These are phyloP conservation scores for Monosporascus sp. DNA, from an alignment of 2,329 filamentous ascomycete genomes.

Conservation along the genomic window DNA sequence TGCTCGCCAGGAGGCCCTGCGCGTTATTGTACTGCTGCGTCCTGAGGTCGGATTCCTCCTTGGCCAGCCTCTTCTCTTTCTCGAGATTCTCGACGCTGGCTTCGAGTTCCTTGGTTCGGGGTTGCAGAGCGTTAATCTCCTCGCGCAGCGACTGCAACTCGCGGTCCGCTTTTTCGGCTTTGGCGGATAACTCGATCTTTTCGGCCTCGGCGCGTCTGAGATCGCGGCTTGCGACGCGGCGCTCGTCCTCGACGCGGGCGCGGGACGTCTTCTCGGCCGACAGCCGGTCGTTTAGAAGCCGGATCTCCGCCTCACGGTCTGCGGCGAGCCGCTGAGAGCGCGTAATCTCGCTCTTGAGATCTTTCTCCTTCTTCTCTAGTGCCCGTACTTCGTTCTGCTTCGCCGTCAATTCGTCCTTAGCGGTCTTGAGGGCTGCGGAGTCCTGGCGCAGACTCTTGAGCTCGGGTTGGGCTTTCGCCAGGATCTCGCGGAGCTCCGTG, in stretches of 20 bases:
- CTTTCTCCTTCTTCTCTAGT: conserved; percentile 78
- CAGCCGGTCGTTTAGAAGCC: conserved; percentile 71
- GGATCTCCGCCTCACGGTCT: conserved; percentile 75
- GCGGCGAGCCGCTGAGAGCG: conserved; percentile 63
- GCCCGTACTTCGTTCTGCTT: conserved; percentile 59
- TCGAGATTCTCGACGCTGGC: conserved; percentile 64
- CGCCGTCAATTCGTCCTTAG: conserved; percentile 66
- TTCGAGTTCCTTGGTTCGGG: conserved; percentile 62
- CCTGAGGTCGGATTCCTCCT: conserved; percentile 80
- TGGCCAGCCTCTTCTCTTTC: conserved; percentile 60
- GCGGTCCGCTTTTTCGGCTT: conserved; percentile 62
- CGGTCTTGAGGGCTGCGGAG: conserved; percentile 64
- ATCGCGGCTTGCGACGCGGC: conserved; percentile 69
- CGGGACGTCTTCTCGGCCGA: conserved; percentile 67
- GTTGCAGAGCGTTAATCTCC: conserved; percentile 63
- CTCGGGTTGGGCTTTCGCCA: conserved; percentile 84
- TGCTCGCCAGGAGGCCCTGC: conserved; percentile 79
- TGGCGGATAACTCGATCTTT: conserved; percentile 70
- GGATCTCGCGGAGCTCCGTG: conserved; percentile 68
- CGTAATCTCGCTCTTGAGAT: conserved; percentile 69
- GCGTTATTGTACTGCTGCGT: conserved; percentile 79
- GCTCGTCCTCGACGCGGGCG: conserved; percentile 72
- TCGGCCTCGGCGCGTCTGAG: conserved; percentile 72
- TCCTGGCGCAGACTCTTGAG: conserved; percentile 74
- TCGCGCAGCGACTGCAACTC: conserved; percentile 70